Percentiles rank a stretch among this genome's conserved stretches.
phyloP scores from a whole-genome alignment of 768 basidiomycete genomes.

The Pleurotus salmoneostramineus region DNA sequence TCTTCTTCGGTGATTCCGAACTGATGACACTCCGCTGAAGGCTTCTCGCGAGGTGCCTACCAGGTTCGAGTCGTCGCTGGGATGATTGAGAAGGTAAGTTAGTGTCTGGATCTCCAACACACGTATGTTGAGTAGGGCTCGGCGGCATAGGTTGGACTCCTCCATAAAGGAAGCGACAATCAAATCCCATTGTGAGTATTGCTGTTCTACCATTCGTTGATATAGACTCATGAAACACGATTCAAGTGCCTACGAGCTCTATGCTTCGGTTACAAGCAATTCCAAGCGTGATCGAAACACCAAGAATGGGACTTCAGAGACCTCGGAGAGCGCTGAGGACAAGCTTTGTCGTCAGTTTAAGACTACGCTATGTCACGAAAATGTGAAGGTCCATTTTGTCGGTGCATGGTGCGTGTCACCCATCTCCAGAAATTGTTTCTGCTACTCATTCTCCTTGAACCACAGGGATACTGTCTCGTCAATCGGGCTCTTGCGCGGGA shows the following conservation, averaged over 20 bases:
- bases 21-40: conserved; percentile 15
- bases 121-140: background rate
- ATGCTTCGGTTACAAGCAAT: conserved; percentile 2
- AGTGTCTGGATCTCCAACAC: no score
- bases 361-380: conserved; percentile 14
- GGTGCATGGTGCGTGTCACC: conserved; percentile 33
- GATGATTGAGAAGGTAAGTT: conserved; percentile 35
- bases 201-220: background rate
- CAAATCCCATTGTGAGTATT: conserved; percentile 33
- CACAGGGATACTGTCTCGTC: conserved; percentile 46
- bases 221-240: background rate
- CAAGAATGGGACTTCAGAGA: no score
- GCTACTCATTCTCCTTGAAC: background rate
- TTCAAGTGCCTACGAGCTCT: conserved; percentile 33
- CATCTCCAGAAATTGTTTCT: no score
- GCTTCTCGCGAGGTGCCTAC: conserved; percentile 46
- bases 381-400: conserved; percentile 38
- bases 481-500: conserved; percentile 27
- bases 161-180: conserved; percentile 33
- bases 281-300: no score
- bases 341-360: conserved; percentile 12
- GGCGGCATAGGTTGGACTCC: conserved; percentile 32
- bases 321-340: background rate
- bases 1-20: background rate
- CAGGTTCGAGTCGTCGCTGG: conserved; percentile 39